phyloP scores from a whole-genome alignment of 2,329 filamentous ascomycete genomes.

The Iodosphaeria phyllophila region DNA sequence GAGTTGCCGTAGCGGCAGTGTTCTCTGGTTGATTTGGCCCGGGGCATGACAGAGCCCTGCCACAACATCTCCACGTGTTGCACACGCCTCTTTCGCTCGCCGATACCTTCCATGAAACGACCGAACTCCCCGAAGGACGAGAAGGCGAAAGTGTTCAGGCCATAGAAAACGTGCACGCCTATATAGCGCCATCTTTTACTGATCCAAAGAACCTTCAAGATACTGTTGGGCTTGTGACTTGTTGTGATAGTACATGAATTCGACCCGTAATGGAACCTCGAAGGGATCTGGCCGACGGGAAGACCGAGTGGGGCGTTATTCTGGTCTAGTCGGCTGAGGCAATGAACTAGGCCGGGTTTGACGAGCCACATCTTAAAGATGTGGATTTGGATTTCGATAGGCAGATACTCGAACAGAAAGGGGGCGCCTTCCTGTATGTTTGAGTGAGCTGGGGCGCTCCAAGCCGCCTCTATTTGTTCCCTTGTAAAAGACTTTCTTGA shows the following conservation, averaged over 20 bases:
- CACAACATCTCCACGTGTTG: constrained; percentile 1
- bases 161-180: constrained; percentile 25
- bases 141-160: constrained; percentile 29
- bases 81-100: constrained; percentile 4
- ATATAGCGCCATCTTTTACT: constrained; percentile 20
- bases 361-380: constrained; percentile 16
- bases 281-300: constrained; percentile 6
- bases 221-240: constrained; percentile 14
- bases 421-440: neutral
- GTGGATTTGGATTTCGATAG: constrained; percentile 7
- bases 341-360: constrained; percentile 17
- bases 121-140: constrained; percentile 32
- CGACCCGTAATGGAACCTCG: constrained; percentile 20
- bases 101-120: constrained; percentile 24
- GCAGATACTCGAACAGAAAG: constrained; percentile 9
- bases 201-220: constrained; percentile 20
- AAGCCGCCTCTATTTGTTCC: constrained; percentile 1
- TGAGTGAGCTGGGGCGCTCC: constrained; percentile 1
- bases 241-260: constrained; percentile 13
- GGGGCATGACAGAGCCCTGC: neutral
- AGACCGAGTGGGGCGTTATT: constrained; percentile 1
- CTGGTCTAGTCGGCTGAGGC: constrained; percentile 21
- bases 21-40: constrained; percentile 17
- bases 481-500: too few relatives aligned
- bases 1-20: constrained; percentile 16